A percentile compares a stretch with the other conserved stretches of the same genome.
phyloP scores from a whole-genome alignment of 805 yeast species.

The Maudiozyma bulderi region DNA sequence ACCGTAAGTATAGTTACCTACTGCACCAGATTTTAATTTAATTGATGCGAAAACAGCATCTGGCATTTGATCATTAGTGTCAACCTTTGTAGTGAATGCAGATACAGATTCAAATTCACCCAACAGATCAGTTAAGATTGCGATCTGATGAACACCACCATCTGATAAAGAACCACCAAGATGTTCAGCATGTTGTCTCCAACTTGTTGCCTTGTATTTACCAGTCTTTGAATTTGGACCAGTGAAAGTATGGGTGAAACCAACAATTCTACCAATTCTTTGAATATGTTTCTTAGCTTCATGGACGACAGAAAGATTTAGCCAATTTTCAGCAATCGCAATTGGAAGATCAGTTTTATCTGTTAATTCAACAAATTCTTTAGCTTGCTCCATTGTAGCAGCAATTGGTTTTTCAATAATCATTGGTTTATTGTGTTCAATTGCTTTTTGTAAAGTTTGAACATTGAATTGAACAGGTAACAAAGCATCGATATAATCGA shows the following conservation, averaged over 20 bases:
- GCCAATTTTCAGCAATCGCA: conserved; percentile 77
- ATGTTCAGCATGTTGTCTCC: conserved; percentile 87
- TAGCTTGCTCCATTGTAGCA: conserved; percentile 70
- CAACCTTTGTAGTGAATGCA: conserved; percentile 70
- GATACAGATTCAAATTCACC: conserved; percentile 65
- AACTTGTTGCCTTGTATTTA: conserved; percentile 57
- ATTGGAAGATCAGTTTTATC: conserved; percentile 54
- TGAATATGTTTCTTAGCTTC: conserved; percentile 47
- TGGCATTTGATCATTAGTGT: conserved; percentile 66
- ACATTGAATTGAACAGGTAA: conserved; percentile 80
- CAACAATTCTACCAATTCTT: conserved; percentile 58
- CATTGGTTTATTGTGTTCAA: conserved; percentile 66
- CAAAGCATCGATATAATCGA: conserved; percentile 74
- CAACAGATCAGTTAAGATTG: conserved; percentile 68
- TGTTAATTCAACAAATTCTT: conserved; percentile 60
- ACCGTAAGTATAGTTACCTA: conserved; percentile 81
- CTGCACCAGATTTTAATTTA: conserved; percentile 44
- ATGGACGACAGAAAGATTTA: conserved; percentile 49
- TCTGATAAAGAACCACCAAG: conserved; percentile 86
- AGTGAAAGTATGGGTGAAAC: conserved; percentile 62
- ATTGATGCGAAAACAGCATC: conserved; percentile 68
- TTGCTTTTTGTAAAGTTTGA: conserved; percentile 56
- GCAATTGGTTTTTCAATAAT: conserved; percentile 87
- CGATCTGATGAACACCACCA: conserved; percentile 93
- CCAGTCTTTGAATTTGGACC: conserved; percentile 54